Base-by-base conservation (phyloP, 148 eudicot genomes). In the Polygonum aviculare region DNA sequence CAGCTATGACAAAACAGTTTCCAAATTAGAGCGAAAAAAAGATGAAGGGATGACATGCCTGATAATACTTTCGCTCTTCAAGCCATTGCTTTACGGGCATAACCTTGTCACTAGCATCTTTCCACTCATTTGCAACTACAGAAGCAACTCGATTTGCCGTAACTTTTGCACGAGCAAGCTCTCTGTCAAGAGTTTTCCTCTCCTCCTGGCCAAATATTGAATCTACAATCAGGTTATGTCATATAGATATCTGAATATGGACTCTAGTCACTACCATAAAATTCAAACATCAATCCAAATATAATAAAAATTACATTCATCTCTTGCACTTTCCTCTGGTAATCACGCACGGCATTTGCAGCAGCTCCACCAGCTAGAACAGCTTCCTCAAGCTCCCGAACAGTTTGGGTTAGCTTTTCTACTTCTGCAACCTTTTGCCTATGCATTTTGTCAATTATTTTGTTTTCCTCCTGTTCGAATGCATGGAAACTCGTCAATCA, bases 81-180 rank as follows among this genome's bases (percentile, higher is more conserved):
- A 96, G 91, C 98, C 99, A 96, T 81, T 96, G 97, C 79, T 88
- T 96, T 51, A 96, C 98, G 74, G 98, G 99, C 99, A 96, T 96
- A 62, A 91, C 99, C 88, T 95, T 96, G 79, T 93, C 96, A 75
- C 83, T 91, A 60, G 86, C 97, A 85, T 93, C 99, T 88, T 95
- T 96, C 99, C 99, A 96, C 60, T 96, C 99, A 85, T 96, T 96
- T 55, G 99, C 99, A 65, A 96, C 96, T 26, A 93, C 98, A 75
- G 86, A 87, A 60, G 98, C 99, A 48, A 96, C 99, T 77, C 99
- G 88, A 75, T 96, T 96, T 76, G 99, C 99, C 21, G 83, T 89
- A 75, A 96, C 89, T 83, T 88, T 96, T 35, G 97, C 93, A 77
- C 99, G 98, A 79, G 98, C 93, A 75, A 96, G 87, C 81, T 96